Evolutionary conservation across 495 filamentous ascomycete species (phyloP).

Genomic region (Halenospora varia): DNA sequence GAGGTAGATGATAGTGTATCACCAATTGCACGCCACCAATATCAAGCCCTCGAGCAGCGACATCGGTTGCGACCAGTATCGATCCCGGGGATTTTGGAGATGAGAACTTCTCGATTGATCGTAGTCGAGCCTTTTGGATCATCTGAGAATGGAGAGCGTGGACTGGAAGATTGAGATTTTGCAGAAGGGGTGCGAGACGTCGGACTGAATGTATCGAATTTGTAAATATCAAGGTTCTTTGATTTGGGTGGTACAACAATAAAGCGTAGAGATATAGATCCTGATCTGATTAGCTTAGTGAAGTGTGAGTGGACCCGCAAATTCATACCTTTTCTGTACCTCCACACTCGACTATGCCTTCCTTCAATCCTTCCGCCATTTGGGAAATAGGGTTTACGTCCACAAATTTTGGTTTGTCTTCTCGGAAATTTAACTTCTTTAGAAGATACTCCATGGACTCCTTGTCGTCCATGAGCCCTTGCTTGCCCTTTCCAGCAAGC

Average conservation of each 20-base stretch:
- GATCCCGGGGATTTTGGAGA: conserved; percentile 50
- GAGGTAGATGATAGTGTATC: conserved; percentile 92
- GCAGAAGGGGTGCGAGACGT: conserved; percentile 78
- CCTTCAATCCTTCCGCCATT: conserved; percentile 81
- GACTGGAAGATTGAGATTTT: conserved; percentile 74
- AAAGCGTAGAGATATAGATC: conserved; percentile 92
- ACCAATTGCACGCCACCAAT: conserved; percentile 84
- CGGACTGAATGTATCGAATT: conserved; percentile 94
- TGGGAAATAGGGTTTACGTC: conserved; percentile 84
- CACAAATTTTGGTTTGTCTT: conserved; percentile 72
- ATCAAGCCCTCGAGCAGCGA: conserved; percentile 94
- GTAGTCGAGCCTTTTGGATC: conserved; percentile 93
- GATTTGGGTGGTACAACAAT: conserved; percentile 74
- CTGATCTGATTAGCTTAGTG: conserved; percentile 29
- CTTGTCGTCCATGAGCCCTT: conserved; percentile 45
- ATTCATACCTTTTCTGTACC: conserved; percentile 83
- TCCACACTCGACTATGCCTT: conserved; percentile 86
- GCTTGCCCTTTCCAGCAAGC: conserved; percentile 69
- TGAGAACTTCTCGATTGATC: conserved; percentile 88
- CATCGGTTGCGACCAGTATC: conserved; percentile 90
- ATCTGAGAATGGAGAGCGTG: conserved; percentile 86
- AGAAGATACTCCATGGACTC: conserved; percentile 92
- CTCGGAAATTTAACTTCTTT: conserved; percentile 81
- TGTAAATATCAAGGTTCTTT: conserved; percentile 81
- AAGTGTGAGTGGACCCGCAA: not conserved